These are phyloP conservation scores for Lepidium aucheri DNA, from an alignment of 345 rosid species.

Conservation along the genomic window DNA sequence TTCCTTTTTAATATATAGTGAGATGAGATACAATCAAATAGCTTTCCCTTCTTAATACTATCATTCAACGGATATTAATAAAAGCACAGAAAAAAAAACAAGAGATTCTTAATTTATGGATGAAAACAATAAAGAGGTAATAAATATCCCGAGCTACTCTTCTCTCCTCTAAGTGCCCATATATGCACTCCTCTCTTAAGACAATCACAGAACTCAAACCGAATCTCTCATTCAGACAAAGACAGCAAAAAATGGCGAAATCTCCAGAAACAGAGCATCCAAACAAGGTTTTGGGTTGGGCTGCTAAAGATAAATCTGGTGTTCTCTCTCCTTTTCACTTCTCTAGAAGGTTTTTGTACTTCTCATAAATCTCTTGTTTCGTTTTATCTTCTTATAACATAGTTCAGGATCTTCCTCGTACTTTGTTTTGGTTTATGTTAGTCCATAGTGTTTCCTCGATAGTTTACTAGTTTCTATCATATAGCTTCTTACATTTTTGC, in stretches of 20 bases:
- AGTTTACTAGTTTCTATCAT: not conserved
- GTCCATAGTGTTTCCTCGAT: not conserved
- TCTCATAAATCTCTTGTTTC: not conserved
- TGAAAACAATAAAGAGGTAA: not conserved
- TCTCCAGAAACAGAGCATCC: constrained; percentile 59
- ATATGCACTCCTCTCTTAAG: not conserved
- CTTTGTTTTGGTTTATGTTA: not conserved
- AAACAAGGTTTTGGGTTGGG: constrained; percentile 71
- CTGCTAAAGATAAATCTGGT: constrained; percentile 67
- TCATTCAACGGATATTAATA: not conserved
- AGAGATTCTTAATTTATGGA: not conserved
- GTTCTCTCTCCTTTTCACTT: constrained; percentile 63
- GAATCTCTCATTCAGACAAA: constrained; percentile 18
- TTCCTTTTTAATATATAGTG: too few relatives aligned
- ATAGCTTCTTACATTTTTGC: not conserved
- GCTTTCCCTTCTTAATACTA: not conserved
- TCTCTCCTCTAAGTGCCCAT: not conserved
- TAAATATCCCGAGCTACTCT: constrained; percentile 11
- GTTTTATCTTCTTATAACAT: not conserved
- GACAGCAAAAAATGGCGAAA: constrained; percentile 39
- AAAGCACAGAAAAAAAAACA: not conserved
- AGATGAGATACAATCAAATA: not conserved
- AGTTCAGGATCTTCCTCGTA: not conserved
- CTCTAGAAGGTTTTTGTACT: constrained; percentile 58
- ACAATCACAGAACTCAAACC: not conserved